Evolutionary conservation across 176 grass and related monocot species (phyloP).

Genomic region (Tillandsia fasciculata): DNA sequence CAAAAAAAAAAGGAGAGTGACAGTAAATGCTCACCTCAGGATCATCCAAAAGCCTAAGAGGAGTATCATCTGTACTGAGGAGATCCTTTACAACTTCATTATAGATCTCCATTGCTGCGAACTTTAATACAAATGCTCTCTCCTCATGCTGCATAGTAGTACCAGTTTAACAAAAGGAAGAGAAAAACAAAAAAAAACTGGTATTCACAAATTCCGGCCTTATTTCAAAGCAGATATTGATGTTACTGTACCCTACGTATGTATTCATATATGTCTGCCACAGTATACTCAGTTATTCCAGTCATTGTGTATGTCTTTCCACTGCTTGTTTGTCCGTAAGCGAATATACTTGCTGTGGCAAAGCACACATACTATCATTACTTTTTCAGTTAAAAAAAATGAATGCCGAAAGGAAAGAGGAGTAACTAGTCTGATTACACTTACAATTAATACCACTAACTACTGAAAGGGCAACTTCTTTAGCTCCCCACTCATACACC

Average conservation of each 20-base stretch:
- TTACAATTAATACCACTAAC: conserved; percentile 97
- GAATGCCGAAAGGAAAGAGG: conserved; percentile 12
- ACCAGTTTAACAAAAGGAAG: neutral
- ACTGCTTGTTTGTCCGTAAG: conserved; percentile 99
- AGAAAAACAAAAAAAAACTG: neutral
- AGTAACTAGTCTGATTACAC: conserved; percentile 17
- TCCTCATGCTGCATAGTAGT: conserved; percentile 58
- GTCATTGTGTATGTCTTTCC: conserved; percentile 98
- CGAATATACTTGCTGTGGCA: conserved; percentile 79
- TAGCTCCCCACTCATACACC: conserved; percentile 77
- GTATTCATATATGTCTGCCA: conserved; percentile 90
- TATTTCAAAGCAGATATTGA: no score
- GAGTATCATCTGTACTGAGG: conserved; percentile 46
- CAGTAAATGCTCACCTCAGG: conserved; percentile 47
- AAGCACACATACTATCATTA: neutral
- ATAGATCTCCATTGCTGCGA: conserved; percentile 93
- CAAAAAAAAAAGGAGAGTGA: conserved; percentile 4
- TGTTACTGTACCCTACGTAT: conserved; percentile 58
- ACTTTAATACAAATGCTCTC: conserved; percentile 92
- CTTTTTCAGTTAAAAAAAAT: conserved; percentile 12
- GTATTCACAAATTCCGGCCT: neutral
- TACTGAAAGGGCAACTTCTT: conserved; percentile 82
- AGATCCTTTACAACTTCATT: conserved; percentile 91
- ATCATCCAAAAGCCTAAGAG: conserved; percentile 85
- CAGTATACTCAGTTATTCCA: conserved; percentile 81